A percentile compares a stretch with the other conserved stretches of the same genome.
Evolutionary conservation across 495 filamentous ascomycete genomes (phyloP).

Genomic region (Elaphomyces granulatus): DNA sequence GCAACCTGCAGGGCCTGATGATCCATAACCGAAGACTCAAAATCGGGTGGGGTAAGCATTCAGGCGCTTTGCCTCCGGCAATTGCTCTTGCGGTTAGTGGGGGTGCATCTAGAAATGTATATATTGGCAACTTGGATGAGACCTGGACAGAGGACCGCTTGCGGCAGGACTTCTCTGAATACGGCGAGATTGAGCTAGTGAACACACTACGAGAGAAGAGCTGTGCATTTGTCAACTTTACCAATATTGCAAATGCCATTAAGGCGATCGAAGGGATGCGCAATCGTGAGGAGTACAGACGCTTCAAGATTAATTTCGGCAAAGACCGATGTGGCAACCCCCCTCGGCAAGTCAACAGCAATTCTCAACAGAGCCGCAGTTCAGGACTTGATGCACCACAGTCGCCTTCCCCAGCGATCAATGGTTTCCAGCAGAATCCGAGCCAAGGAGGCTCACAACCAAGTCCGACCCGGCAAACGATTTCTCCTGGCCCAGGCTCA

Average conservation of each 20-base stretch:
- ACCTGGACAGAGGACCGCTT: slow-evolving; percentile 92
- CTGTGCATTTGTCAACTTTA: slow-evolving; percentile 98
- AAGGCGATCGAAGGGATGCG: slow-evolving; percentile 96
- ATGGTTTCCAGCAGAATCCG: slow-evolving; percentile 34
- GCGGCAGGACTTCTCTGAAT: slow-evolving; percentile 93
- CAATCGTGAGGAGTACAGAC: slow-evolving; percentile 85
- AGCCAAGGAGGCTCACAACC: slow-evolving; percentile 51
- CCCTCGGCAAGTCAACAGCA: slow-evolving; percentile 61
- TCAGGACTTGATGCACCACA: slow-evolving; percentile 43
- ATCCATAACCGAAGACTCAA: slow-evolving; percentile 96
- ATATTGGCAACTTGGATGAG: slow-evolving; percentile 95
- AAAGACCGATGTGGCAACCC: slow-evolving; percentile 97
- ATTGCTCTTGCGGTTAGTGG: slow-evolving; percentile 94
- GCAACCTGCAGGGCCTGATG: slow-evolving; percentile 95
- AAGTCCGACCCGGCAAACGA: slow-evolving; percentile 47
- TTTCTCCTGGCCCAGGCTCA: slow-evolving; percentile 43
- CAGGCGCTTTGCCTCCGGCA: slow-evolving; percentile 86
- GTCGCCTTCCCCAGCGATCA: slow-evolving; percentile 41
- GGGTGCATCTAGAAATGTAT: slow-evolving; percentile 88
- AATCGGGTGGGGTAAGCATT: slow-evolving; percentile 99
- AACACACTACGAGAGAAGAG: slow-evolving; percentile 97
- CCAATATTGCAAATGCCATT: slow-evolving; percentile 98
- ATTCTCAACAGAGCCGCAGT: slow-evolving; percentile 40
- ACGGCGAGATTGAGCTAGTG: slow-evolving; percentile 93
- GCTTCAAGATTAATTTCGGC: slow-evolving; percentile 99